Evolutionary conservation across 2,329 filamentous ascomycete genomes (phyloP).

Genomic region (Diaporthe destruens): DNA sequence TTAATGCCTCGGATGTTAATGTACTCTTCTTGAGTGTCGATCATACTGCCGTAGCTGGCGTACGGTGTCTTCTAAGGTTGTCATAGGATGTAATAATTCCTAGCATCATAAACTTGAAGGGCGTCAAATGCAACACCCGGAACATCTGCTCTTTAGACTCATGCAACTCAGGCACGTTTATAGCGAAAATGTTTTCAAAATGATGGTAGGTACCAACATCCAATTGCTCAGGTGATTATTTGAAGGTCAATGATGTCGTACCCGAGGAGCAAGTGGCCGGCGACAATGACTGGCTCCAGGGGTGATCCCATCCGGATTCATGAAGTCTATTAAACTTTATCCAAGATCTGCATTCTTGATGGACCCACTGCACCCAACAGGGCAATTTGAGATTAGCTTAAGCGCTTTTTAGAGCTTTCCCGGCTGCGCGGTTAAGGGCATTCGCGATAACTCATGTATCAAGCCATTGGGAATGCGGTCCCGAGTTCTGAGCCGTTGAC

Average conservation of each 20-base stretch:
- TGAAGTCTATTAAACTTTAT: slow-evolving; percentile 10
- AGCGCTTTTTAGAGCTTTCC: background rate
- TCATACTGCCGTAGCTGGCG: background rate
- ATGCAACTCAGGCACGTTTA: no score
- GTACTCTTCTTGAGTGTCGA: background rate
- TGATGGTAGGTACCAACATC: background rate
- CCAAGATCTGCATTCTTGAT: background rate
- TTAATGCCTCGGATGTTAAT: background rate
- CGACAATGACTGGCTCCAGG: background rate
- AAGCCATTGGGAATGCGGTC: no score
- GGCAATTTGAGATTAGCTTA: background rate
- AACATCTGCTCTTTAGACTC: background rate
- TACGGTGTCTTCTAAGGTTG: no score
- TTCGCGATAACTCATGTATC: no score
- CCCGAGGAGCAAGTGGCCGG: background rate
- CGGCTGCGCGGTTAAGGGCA: no score
- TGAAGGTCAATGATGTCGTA: background rate
- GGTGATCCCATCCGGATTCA: background rate
- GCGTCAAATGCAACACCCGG: no score
- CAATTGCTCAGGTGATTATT: background rate
- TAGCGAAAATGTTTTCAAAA: background rate
- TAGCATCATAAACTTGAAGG: background rate
- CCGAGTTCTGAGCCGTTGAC: no score
- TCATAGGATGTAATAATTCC: no score
- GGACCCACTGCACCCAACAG: background rate